Percentiles rank a stretch among this genome's conserved stretches.
phyloP scores from a whole-genome alignment of 2,329 filamentous ascomycete species.

The Ascochyta koolunga region DNA sequence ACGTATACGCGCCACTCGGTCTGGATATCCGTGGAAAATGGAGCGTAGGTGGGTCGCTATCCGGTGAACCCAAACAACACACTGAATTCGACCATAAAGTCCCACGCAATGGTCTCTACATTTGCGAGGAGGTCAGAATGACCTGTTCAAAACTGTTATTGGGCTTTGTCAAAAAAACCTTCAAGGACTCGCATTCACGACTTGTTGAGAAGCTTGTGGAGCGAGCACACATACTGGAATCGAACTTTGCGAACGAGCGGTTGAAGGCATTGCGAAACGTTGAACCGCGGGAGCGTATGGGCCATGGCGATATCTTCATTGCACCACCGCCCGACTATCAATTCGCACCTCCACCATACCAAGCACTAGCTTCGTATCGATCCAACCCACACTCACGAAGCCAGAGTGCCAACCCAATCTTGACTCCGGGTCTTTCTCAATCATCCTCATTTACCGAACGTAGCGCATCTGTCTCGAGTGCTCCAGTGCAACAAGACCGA shows the following conservation, averaged over 20 bases:
- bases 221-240: slow-evolving; percentile 45
- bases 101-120: slow-evolving; percentile 73
- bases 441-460: slow-evolving; percentile 23
- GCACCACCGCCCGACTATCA: slow-evolving; percentile 44
- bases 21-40: slow-evolving; percentile 80
- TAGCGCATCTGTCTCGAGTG: slow-evolving; percentile 14
- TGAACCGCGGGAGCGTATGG: slow-evolving; percentile 40
- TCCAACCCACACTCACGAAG: slow-evolving; percentile 26
- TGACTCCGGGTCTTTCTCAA: slow-evolving; percentile 29
- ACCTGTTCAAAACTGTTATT: slow-evolving; percentile 78
- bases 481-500: slow-evolving; percentile 11
- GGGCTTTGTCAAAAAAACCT: slow-evolving; percentile 79
- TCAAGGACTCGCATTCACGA: slow-evolving; percentile 74
- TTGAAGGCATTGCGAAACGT: slow-evolving; percentile 39
- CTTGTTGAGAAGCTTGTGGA: slow-evolving; percentile 64
- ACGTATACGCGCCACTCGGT: slow-evolving; percentile 81
- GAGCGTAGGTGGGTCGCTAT: slow-evolving; percentile 73
- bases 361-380: slow-evolving; percentile 15
- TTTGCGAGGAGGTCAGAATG: slow-evolving; percentile 86
- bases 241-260: slow-evolving; percentile 42
- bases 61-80: slow-evolving; percentile 70
- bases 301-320: slow-evolving; percentile 43
- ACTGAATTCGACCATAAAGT: slow-evolving; percentile 70
- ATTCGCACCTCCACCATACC: slow-evolving; percentile 14
- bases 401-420: slow-evolving; percentile 26